A percentile compares a stretch with the other conserved stretches of the same genome.
These are phyloP conservation scores for Russula emetica DNA, from an alignment of 768 basidiomycete genomes.

Conservation along the genomic window DNA sequence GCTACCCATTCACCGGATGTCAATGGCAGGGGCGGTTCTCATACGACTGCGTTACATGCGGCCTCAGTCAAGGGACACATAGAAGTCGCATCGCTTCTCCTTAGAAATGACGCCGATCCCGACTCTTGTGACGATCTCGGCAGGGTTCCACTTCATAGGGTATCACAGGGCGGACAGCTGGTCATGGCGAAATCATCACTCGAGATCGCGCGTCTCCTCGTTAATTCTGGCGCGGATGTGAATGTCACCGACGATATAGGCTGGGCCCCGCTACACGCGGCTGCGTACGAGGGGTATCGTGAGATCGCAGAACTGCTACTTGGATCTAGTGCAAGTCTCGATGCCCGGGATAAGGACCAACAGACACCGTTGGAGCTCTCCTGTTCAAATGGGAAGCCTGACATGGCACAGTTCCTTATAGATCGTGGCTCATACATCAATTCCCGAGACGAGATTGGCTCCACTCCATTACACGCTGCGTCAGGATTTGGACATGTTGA, in stretches of 20 bases:
- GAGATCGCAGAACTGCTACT: neutral
- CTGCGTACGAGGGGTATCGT: neutral
- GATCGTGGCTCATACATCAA: neutral
- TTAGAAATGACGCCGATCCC: neutral
- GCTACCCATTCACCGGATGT: neutral
- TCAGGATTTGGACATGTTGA: neutral
- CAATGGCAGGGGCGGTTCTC: neutral
- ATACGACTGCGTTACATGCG: neutral
- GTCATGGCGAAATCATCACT: neutral
- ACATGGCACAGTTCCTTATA: neutral
- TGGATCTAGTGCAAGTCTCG: neutral
- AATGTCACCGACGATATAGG: neutral
- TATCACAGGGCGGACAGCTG: neutral
- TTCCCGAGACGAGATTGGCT: neutral
- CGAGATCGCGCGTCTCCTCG: neutral
- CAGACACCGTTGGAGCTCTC: neutral
- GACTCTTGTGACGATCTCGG: neutral
- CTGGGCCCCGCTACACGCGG: neutral
- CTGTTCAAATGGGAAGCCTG: neutral
- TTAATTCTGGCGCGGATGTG: neutral
- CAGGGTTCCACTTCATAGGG: neutral
- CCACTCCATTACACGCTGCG: neutral
- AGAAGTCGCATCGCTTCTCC: neutral
- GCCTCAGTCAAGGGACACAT: neutral
- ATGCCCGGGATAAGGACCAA: neutral